These are phyloP conservation scores for Hemisphaericaspora xylofermentans DNA, from an alignment of 1,139 yeast species.

Conservation along the genomic window DNA sequence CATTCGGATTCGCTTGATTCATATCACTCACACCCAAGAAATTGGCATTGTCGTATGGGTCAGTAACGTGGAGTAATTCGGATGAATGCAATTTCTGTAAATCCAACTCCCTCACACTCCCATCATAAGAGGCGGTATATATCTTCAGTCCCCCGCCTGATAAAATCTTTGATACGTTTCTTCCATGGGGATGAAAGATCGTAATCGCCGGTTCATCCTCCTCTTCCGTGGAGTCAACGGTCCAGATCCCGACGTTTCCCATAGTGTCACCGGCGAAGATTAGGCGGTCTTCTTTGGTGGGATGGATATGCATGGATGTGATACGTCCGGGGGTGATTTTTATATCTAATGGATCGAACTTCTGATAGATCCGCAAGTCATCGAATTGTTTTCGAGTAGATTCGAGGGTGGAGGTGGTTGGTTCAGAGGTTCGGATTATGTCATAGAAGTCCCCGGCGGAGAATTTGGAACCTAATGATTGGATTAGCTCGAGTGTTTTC, in stretches of 20 bases:
- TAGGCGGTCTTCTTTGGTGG: slow-evolving; percentile 59
- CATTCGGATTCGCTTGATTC: slow-evolving; percentile 42
- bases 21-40: slow-evolving; percentile 63
- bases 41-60: slow-evolving; percentile 39
- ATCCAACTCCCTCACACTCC: slow-evolving; percentile 74
- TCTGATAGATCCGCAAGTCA: slow-evolving; percentile 48
- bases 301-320: slow-evolving; percentile 74
- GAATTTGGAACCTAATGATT: slow-evolving; percentile 51
- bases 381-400: slow-evolving; percentile 53
- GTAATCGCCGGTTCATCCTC: slow-evolving; percentile 52
- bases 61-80: slow-evolving; percentile 56
- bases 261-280: slow-evolving; percentile 83
- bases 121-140: slow-evolving; percentile 80
- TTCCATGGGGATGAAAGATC: slow-evolving; percentile 73
- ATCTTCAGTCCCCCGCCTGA: slow-evolving; percentile 58
- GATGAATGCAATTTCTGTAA: slow-evolving; percentile 56
- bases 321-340: slow-evolving; percentile 73
- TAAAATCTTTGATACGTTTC: slow-evolving; percentile 63
- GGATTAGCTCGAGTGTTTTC: slow-evolving; percentile 39
- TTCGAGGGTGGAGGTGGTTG: slow-evolving; percentile 40
- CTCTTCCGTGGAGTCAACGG: slow-evolving; percentile 46
- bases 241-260: slow-evolving; percentile 91
- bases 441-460: slow-evolving; percentile 83
- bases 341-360: slow-evolving; percentile 67
- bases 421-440: slow-evolving; percentile 30